Conservation (phyloP, 106 monocot species). For the Phalaenopsis aphrodite region DNA sequence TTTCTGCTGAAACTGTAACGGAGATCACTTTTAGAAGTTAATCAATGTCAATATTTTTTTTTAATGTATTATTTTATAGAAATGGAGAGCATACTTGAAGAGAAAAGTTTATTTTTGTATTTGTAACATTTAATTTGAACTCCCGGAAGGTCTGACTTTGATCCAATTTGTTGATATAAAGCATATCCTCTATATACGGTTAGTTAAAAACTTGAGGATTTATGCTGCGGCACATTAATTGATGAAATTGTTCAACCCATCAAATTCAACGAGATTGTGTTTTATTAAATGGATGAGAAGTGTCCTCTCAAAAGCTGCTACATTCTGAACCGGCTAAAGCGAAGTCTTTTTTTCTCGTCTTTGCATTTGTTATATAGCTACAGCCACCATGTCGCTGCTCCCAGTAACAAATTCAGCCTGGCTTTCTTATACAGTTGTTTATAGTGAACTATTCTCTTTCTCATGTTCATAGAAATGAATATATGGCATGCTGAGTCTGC, state of each 20-base stretch:
- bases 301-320: no score
- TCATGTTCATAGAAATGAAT: no score
- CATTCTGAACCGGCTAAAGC: no score
- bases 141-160: conserved; percentile 6
- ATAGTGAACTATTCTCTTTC: no score
- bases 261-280: conserved; percentile 27
- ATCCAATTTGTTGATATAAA: conserved; percentile 8
- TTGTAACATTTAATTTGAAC: conserved; percentile 1
- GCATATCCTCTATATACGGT: conserved; percentile 8
- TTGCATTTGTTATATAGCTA: no score
- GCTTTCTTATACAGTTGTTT: no score
- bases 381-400: no score
- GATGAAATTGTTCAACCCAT: conserved; percentile 75
- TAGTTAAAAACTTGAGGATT: conserved; percentile 56
- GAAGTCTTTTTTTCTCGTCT: no score
- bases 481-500: no score
- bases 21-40: not conserved
- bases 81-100: not conserved
- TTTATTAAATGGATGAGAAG: no score
- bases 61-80: not conserved
- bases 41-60: not conserved
- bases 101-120: not conserved
- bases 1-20: not conserved
- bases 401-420: no score
- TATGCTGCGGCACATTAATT: conserved; percentile 65